Evolutionary conservation across 352 stramenopile species (phyloP).

Genomic region (Phytophthora pini): DNA sequence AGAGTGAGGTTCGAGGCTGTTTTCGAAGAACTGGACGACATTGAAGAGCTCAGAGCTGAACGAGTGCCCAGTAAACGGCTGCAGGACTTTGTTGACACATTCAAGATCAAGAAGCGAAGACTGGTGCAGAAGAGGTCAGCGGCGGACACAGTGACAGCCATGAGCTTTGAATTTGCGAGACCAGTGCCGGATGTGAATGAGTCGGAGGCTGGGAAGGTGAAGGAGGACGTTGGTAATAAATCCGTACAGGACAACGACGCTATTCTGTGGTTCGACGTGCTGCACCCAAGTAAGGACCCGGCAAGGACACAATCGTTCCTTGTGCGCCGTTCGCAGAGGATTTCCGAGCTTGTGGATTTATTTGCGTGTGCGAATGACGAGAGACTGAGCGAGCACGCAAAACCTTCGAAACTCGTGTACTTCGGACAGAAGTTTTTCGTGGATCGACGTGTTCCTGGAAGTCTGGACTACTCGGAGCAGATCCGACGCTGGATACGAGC

Average conservation of each 20-base stretch:
- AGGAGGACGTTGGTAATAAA: neutral
- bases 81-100: constrained; percentile 55
- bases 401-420: constrained; percentile 64
- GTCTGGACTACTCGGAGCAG: constrained; percentile 60
- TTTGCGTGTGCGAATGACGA: constrained; percentile 76
- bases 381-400: constrained; percentile 46
- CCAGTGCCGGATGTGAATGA: constrained; percentile 21
- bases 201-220: constrained; percentile 9
- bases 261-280: constrained; percentile 75
- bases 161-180: constrained; percentile 74
- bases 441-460: constrained; percentile 45
- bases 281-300: constrained; percentile 74
- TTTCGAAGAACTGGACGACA: constrained; percentile 50
- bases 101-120: constrained; percentile 56
- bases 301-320: constrained; percentile 76
- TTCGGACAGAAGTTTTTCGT: constrained; percentile 69
- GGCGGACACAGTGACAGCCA: constrained; percentile 56
- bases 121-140: constrained; percentile 63
- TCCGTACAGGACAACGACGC: constrained; percentile 41
- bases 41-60: constrained; percentile 47
- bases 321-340: constrained; percentile 59
- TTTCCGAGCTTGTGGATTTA: constrained; percentile 64
- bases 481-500: constrained; percentile 65
- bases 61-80: constrained; percentile 56
- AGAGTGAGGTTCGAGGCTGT: constrained; percentile 31